phyloP scores from a whole-genome alignment of 805 yeast species.

The Millerozyma acaciae region DNA sequence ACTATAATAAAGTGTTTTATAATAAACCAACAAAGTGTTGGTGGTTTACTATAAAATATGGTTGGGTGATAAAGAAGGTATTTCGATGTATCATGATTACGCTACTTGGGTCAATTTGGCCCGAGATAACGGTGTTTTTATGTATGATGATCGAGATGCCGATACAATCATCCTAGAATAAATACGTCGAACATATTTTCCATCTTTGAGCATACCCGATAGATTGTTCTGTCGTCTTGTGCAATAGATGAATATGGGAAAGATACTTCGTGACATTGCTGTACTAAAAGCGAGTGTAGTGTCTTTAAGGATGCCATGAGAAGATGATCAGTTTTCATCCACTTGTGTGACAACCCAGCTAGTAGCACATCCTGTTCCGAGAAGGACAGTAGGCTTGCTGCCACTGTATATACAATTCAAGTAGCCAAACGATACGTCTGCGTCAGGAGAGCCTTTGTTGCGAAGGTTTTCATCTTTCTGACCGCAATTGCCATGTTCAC shows the following conservation, averaged over 20 bases:
- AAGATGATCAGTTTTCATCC: too few species aligned
- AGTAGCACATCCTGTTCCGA: conserved; percentile 67
- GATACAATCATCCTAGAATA: conserved; percentile 65
- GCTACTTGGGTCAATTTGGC: neutral
- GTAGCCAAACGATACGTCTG: conserved; percentile 33
- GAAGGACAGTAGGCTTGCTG: conserved; percentile 17
- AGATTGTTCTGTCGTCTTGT: conserved; percentile 10
- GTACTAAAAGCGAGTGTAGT: neutral
- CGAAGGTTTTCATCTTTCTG: conserved; percentile 8
- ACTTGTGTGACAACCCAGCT: conserved; percentile 48
- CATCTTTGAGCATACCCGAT: conserved; percentile 49
- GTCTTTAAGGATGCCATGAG: conserved; percentile 5
- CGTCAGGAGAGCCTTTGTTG: conserved; percentile 7
- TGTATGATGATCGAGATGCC: conserved; percentile 19
- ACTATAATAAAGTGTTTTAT: conserved; percentile 5
- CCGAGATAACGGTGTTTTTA: too few species aligned
- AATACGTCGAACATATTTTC: conserved; percentile 75
- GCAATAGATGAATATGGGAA: conserved; percentile 74
- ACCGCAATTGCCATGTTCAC: conserved; percentile 97
- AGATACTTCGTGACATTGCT: conserved; percentile 64
- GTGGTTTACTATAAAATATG: conserved; percentile 5
- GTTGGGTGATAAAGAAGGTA: conserved; percentile 12
- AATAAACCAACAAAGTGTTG: conserved; percentile 9
- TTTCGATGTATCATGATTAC: conserved; percentile 3
- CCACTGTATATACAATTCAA: conserved; percentile 31